phyloP scores from a whole-genome alignment of 345 rosid genomes.

The Odontarrhena argentea region DNA sequence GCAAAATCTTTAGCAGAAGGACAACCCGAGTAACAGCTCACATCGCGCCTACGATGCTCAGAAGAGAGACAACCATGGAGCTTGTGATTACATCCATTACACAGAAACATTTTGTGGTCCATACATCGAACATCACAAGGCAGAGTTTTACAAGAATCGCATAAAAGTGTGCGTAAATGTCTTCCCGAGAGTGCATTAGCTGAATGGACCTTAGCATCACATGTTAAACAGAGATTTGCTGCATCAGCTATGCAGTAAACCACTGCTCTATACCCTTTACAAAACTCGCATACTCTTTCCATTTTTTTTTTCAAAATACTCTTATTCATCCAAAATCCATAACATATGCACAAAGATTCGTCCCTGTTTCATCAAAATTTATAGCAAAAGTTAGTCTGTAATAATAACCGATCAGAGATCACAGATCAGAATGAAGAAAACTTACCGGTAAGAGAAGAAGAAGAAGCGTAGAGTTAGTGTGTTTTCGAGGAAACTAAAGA shows the following conservation, averaged over 20 bases:
- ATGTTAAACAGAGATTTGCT: constrained; percentile 77
- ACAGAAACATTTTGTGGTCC: constrained; percentile 65
- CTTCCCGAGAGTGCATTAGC: constrained; percentile 78
- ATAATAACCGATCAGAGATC: constrained; percentile 12
- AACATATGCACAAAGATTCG: constrained; percentile 10
- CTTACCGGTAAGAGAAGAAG: constrained; percentile 16
- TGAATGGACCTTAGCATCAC: constrained; percentile 89
- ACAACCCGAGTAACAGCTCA: constrained; percentile 67
- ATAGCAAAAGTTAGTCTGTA: constrained; percentile 5
- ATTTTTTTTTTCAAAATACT: constrained; percentile 30
- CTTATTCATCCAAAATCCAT: constrained; percentile 17
- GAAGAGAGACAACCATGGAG: constrained; percentile 50
- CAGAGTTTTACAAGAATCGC: constrained; percentile 55
- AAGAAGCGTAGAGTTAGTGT: constrained; percentile 7
- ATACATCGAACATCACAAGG: constrained; percentile 61
- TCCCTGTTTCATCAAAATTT: constrained; percentile 37
- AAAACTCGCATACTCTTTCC: constrained; percentile 76
- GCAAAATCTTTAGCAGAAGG: constrained; percentile 78
- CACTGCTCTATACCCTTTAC: constrained; percentile 65
- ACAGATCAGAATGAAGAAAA: constrained; percentile 12
- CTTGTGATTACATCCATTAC: constrained; percentile 59
- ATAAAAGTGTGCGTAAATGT: constrained; percentile 75
- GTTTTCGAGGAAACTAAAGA: not conserved
- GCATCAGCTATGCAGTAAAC: constrained; percentile 86
- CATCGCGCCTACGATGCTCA: constrained; percentile 51